Percentiles rank a stretch among this genome's conserved stretches.
Conservation (phyloP, 306 rosid genomes). For the Gillenia trifoliata region DNA sequence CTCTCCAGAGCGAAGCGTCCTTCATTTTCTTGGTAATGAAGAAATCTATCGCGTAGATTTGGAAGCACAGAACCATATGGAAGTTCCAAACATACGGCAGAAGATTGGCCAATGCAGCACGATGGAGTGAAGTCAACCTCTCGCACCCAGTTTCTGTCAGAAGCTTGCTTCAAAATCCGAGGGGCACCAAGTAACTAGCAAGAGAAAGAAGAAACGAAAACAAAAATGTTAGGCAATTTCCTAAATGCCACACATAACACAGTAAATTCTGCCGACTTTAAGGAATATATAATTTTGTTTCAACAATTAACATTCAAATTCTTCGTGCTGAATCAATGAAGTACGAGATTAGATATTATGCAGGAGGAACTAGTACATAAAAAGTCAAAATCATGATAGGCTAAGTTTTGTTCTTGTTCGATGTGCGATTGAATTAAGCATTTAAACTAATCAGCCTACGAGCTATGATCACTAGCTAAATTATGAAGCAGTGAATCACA, state of each 20-base stretch:
- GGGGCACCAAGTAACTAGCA: conserved; percentile 23
- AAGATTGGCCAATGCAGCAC: conserved; percentile 24
- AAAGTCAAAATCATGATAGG: too few relatives aligned
- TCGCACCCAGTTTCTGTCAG: conserved; percentile 23
- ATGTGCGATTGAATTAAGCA: too few relatives aligned
- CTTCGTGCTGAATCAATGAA: too few relatives aligned
- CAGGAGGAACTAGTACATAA: too few relatives aligned
- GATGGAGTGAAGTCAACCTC: conserved; percentile 36
- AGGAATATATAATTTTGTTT: too few relatives aligned
- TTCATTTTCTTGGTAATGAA: conserved; percentile 20
- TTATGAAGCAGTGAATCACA: too few relatives aligned
- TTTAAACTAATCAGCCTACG: too few relatives aligned
- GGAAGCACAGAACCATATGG: conserved; percentile 15
- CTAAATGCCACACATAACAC: background rate
- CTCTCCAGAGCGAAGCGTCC: background rate
- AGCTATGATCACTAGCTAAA: too few relatives aligned
- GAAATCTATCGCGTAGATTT: conserved; percentile 7
- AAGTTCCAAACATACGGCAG: conserved; percentile 30
- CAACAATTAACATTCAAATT: too few relatives aligned
- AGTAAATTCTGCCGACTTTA: background rate
- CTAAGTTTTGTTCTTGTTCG: too few relatives aligned
- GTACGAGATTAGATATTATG: too few relatives aligned
- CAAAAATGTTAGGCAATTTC: background rate
- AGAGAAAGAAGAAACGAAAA: background rate
- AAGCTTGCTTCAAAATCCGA: conserved; percentile 3